Evolutionary conservation across 1,139 yeast species (phyloP), one percentile per base, ranked within the genome.

Genomic region (Geotrichum carabidarum): DNA sequence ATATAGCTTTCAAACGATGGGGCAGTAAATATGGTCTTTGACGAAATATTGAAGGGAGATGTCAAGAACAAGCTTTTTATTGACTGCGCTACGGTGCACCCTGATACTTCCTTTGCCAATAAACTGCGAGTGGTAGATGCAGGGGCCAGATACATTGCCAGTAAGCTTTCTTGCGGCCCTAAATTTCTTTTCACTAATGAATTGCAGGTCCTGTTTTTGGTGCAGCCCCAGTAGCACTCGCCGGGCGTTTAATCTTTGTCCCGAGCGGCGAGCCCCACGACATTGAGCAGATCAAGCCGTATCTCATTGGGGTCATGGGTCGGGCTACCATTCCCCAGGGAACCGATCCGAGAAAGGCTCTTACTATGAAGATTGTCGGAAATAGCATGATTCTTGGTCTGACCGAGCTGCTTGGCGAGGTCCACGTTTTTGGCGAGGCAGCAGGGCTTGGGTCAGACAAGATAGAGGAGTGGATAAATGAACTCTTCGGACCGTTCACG

Each of bases 61-160:
- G 54, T 58, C 15, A 51, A 54, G 35, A 66, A 65, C 42, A 65
- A 64, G 55, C 42, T 64, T 38, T 55, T 67, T 36, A 60, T 62
- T 34, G 69, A 65, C 37, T 60, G 63, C 49, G 55, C 65, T 35
- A 67, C 70, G 2, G 62, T 67, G n/a, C 65, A 59, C 48, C 70
- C 70, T 6, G 65, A 64, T 44, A 65, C 70, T 7, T 60, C 66
- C 7, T 48, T 54, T 15, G 57, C 53, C 22, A 51, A 54, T 27
- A 53, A 54, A 41, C 53, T 54, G 43, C 42, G 54, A 22, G 52
- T 61, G 22, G 48, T 45, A 11, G 59, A 35, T 1, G 56, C 59
- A 17, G 67, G 67, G 7, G 65, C 60, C 4, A 38, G 44, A 2
- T 66, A 62, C 46, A 59, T 67, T 38, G 61, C 68, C 4, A 56